These are phyloP conservation scores for Catharanthus roseus DNA, from an alignment of 257 asterid genomes.

Conservation along the genomic window DNA sequence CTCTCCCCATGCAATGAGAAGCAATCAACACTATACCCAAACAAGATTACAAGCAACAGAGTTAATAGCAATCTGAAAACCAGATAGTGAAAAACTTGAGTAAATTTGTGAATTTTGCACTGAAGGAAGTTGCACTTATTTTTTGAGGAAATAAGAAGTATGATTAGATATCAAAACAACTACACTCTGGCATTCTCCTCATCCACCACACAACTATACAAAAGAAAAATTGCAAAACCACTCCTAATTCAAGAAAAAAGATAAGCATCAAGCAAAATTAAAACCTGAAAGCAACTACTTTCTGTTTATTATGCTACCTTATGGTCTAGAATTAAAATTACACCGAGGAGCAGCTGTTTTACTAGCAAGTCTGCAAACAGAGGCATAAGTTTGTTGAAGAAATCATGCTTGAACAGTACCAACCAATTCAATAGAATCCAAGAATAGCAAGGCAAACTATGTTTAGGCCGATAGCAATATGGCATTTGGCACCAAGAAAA, in stretches of 20 bases:
- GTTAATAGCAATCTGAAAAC: not conserved
- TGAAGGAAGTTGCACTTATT: not conserved
- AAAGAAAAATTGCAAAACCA: not conserved
- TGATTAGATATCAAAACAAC: not conserved
- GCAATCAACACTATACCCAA: not conserved
- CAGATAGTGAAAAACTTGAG: not conserved
- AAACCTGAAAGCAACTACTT: not conserved
- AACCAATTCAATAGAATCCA: not conserved
- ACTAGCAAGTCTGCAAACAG: not conserved
- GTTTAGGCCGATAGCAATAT: not conserved
- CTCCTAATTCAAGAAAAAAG: not conserved
- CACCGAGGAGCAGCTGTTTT: not conserved
- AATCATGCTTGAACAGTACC: not conserved
- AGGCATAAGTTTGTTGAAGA: not conserved
- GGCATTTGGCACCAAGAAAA: not conserved
- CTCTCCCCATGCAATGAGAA: not conserved
- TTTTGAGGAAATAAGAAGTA: not conserved
- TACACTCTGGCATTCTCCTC: not conserved
- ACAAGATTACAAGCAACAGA: not conserved
- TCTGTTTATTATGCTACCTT: not conserved
- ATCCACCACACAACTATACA: not conserved
- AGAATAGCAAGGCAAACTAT: not conserved
- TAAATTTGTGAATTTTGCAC: not conserved
- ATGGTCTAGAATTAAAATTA: not conserved
- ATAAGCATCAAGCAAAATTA: not conserved